Percentiles rank a stretch among this genome's conserved stretches.
These are phyloP conservation scores for Brassica balearica DNA, from an alignment of 441 rosid genomes.

Conservation along the genomic window DNA sequence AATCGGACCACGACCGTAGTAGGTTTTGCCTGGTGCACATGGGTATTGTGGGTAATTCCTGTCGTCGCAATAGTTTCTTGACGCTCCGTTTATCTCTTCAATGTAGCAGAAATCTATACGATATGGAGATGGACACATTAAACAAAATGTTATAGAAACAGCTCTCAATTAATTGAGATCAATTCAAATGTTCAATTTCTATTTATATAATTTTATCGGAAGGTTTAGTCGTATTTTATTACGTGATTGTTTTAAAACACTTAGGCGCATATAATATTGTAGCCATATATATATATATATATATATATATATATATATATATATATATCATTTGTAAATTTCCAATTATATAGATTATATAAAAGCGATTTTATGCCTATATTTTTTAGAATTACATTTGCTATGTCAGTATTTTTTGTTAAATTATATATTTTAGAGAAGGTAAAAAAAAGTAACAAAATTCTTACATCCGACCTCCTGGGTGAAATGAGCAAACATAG, in stretches of 20 bases:
- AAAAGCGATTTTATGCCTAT: no score
- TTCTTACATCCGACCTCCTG: conserved; percentile 64
- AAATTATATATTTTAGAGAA: background rate
- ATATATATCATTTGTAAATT: background rate
- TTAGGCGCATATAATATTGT: background rate
- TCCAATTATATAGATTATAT: background rate
- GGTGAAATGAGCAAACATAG: conserved; percentile 70
- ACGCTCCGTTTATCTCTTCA: conserved; percentile 58
- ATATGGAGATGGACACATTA: no score
- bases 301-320: no score
- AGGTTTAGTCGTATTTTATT: background rate
- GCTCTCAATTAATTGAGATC: background rate
- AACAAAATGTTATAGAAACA: background rate
- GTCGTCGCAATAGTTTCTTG: conserved; percentile 54
- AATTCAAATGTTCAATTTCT: background rate
- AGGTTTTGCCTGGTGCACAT: conserved; percentile 55
- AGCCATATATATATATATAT: background rate
- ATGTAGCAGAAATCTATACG: conserved; percentile 60
- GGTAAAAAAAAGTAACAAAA: background rate
- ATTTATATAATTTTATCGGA: background rate
- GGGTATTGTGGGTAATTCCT: conserved; percentile 52
- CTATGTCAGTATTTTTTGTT: no score
- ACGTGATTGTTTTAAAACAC: no score
- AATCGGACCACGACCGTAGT: conserved; percentile 70
- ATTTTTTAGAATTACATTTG: no score